phyloP scores from a whole-genome alignment of 2,329 filamentous ascomycete species.

The Neonectria faginata region DNA sequence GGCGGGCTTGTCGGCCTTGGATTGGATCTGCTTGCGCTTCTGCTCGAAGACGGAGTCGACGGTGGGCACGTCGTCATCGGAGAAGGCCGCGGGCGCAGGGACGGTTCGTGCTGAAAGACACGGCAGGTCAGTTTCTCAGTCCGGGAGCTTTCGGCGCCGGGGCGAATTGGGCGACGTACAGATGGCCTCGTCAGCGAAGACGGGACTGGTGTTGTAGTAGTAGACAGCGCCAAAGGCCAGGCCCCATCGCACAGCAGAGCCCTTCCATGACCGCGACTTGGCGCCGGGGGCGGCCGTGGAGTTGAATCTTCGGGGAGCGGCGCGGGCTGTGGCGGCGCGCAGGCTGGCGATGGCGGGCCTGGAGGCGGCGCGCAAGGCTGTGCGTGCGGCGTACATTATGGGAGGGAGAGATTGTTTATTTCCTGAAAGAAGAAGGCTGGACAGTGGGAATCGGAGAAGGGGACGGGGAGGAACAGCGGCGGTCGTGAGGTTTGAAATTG shows the following conservation, averaged over 20 bases:
- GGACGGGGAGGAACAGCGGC: background rate
- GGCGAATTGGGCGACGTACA: conserved; percentile 64
- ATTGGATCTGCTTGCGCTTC: conserved; percentile 64
- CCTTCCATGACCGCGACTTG: conserved; percentile 86
- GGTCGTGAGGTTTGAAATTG: conserved; percentile 29
- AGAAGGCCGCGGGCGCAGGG: conserved; percentile 63
- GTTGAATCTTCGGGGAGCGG: conserved; percentile 62
- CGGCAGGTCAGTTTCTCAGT: conserved; percentile 21
- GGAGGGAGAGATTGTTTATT: background rate
- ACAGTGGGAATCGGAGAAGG: conserved; percentile 9
- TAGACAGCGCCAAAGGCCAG: conserved; percentile 83
- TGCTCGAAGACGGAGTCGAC: conserved; percentile 75
- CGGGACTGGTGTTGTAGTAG: conserved; percentile 90
- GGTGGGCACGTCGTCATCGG: conserved; percentile 70
- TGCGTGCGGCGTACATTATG: conserved; percentile 66
- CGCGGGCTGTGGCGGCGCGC: conserved; percentile 54
- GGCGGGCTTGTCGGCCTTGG: conserved; percentile 44
- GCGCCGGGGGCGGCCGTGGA: conserved; percentile 66
- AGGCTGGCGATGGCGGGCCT: conserved; percentile 57
- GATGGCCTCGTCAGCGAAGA: conserved; percentile 85
- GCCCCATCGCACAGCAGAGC: conserved; percentile 77
- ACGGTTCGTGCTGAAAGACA: conserved; percentile 44
- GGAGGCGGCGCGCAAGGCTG: conserved; percentile 61
- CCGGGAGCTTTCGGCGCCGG: background rate
- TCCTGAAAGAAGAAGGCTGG: conserved; percentile 1